A percentile compares a stretch with the other conserved stretches of the same genome.
phyloP scores from a whole-genome alignment of 2,329 filamentous ascomycete genomes.

The Chalaropsis thielavioides region DNA sequence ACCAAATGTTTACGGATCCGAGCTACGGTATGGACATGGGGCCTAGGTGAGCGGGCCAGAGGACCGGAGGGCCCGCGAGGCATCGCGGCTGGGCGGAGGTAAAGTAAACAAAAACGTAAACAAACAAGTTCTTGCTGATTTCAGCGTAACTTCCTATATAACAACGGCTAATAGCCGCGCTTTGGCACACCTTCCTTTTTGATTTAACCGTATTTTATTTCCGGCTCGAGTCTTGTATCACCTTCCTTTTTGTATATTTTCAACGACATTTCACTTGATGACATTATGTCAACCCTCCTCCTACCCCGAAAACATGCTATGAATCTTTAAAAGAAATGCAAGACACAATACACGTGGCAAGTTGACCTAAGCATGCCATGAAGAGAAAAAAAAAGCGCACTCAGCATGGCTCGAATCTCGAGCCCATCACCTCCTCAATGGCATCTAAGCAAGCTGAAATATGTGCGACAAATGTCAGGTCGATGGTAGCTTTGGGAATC shows the following conservation, averaged over 20 bases:
- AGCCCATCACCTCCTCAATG: no score
- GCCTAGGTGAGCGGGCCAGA: slow-evolving; percentile 25
- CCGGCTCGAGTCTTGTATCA: background rate
- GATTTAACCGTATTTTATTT: background rate
- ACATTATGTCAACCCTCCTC: no score
- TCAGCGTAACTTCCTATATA: background rate
- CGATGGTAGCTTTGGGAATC: no score
- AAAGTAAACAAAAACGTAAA: background rate
- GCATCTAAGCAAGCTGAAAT: no score
- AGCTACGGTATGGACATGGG: background rate
- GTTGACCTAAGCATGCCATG: no score
- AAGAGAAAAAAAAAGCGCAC: no score
- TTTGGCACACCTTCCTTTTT: background rate
- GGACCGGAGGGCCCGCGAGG: background rate
- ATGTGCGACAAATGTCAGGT: no score
- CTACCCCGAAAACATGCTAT: no score
- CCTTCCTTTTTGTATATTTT: background rate
- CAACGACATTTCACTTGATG: no score
- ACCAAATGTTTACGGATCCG: slow-evolving; percentile 20
- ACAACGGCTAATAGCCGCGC: background rate
- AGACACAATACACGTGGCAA: no score
- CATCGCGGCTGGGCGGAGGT: background rate
- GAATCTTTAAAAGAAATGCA: no score
- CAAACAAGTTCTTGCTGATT: background rate
- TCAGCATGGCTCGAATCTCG: no score